Conservation (phyloP, 331 rosid genomes). For the Erythrophleum ivorense region DNA sequence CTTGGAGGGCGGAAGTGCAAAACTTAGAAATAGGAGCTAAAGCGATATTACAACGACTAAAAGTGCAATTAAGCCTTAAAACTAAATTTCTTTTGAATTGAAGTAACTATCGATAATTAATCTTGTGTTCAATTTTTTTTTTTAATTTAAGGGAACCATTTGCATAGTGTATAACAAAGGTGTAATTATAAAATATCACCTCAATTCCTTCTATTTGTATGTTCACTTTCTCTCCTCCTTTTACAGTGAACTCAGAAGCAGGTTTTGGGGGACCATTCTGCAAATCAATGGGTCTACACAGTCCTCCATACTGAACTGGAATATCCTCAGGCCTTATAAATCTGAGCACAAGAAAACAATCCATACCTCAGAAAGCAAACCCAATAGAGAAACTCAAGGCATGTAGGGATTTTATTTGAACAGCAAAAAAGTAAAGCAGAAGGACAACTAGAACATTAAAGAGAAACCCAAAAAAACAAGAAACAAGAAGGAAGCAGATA, state of each 20-base stretch:
- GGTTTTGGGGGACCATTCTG: constrained; percentile 93
- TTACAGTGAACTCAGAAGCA: constrained; percentile 92
- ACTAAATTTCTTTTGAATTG: neutral
- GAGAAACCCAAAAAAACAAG: neutral
- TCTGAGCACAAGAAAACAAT: constrained; percentile 54
- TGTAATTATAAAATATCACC: constrained; percentile 52
- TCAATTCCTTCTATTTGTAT: constrained; percentile 98
- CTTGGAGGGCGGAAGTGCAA: too few relatives aligned
- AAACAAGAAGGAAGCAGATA: too few relatives aligned
- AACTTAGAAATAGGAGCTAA: too few relatives aligned
- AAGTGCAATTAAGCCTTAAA: neutral
- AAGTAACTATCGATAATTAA: neutral
- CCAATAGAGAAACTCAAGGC: constrained; percentile 22
- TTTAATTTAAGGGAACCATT: neutral
- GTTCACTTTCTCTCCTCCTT: constrained; percentile 99
- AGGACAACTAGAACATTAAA: neutral
- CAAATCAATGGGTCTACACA: constrained; percentile 69
- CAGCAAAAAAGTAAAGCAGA: neutral
- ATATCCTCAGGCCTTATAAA: constrained; percentile 91
- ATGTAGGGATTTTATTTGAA: constrained; percentile 15
- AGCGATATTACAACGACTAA: neutral
- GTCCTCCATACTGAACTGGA: constrained; percentile 96
- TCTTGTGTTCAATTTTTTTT: neutral
- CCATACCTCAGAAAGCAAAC: neutral
- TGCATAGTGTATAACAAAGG: neutral